A percentile compares a stretch with the other conserved stretches of the same genome.
Evolutionary conservation across 2,329 filamentous ascomycete species (phyloP).

Genomic region (Ilyonectria sp.): DNA sequence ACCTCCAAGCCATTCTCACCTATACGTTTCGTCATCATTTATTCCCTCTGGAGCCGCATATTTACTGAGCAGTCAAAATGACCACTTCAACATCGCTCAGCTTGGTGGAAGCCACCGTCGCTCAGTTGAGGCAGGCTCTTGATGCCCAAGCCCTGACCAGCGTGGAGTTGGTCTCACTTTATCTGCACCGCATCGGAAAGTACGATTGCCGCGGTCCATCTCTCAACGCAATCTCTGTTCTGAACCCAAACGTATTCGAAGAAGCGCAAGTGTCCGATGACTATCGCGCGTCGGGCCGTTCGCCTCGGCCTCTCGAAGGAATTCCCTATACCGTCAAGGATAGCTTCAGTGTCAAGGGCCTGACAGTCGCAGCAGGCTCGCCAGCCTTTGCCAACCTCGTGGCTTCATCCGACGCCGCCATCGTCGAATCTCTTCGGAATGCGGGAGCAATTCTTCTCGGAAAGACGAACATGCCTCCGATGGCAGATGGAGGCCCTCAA

Average conservation of each 20-base stretch:
- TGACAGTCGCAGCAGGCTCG: slow-evolving; percentile 68
- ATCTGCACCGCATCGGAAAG: slow-evolving; percentile 45
- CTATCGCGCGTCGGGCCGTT: slow-evolving; percentile 28
- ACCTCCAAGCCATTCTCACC: neutral
- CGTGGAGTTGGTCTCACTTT: slow-evolving; percentile 47
- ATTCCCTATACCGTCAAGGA: slow-evolving; percentile 73
- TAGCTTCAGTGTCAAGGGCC: slow-evolving; percentile 66
- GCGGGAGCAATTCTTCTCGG: slow-evolving; percentile 55
- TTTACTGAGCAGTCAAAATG: neutral
- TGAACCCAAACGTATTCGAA: slow-evolving; percentile 47
- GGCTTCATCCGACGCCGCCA: slow-evolving; percentile 66
- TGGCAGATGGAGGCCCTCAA: slow-evolving; percentile 72
- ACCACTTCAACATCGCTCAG: slow-evolving; percentile 5
- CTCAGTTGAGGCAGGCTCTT: slow-evolving; percentile 44
- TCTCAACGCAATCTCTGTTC: slow-evolving; percentile 47
- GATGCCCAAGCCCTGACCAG: slow-evolving; percentile 34
- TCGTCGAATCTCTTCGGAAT: slow-evolving; percentile 60
- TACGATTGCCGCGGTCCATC: slow-evolving; percentile 44
- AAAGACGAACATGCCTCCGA: slow-evolving; percentile 70
- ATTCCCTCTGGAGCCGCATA: neutral
- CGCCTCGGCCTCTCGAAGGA: slow-evolving; percentile 59
- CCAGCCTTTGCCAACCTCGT: slow-evolving; percentile 66
- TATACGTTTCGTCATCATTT: neutral
- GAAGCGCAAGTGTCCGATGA: slow-evolving; percentile 47
- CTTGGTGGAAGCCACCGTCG: slow-evolving; percentile 47